A percentile compares a stretch with the other conserved stretches of the same genome.
Conservation (phyloP, 805 yeast species). For the Saccharomycopsis babjevae region DNA sequence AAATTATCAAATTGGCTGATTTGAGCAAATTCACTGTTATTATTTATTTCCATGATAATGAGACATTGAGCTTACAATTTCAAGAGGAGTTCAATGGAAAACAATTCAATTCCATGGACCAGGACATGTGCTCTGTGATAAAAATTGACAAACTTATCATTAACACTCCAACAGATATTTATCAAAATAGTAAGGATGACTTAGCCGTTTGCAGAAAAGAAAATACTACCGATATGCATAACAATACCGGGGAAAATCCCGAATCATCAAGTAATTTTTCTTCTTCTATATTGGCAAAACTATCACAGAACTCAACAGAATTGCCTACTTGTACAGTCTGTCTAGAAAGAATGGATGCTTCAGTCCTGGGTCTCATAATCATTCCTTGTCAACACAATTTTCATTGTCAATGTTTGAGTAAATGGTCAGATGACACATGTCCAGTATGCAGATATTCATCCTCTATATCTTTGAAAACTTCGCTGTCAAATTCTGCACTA, state of each 20-base stretch:
- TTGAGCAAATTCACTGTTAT: conserved; percentile 68
- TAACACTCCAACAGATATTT: conserved; percentile 21
- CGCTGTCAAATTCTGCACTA: not conserved
- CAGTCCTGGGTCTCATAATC: conserved; percentile 70
- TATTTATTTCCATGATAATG: conserved; percentile 54
- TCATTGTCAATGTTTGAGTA: conserved; percentile 78
- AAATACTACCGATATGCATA: too few species aligned
- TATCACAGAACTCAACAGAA: conserved; percentile 32
- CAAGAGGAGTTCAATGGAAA: conserved; percentile 59
- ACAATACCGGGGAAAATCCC: conserved; percentile 21
- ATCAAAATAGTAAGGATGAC: conserved; percentile 25
- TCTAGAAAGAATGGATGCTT: conserved; percentile 76
- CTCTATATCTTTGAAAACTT: conserved; percentile 15
- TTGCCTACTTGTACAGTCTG: conserved; percentile 92
- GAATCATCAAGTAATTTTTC: conserved; percentile 60
- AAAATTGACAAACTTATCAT: conserved; percentile 53
- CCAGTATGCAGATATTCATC: conserved; percentile 83
- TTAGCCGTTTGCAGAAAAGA: too few species aligned
- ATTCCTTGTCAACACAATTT: conserved; percentile 91
- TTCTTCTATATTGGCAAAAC: conserved; percentile 16
- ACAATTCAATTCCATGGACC: conserved; percentile 77
- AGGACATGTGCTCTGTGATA: conserved; percentile 74
- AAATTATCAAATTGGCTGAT: conserved; percentile 57
- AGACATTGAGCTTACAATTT: conserved; percentile 47
- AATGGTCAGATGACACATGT: conserved; percentile 85